Conservation (phyloP, 2,329 filamentous ascomycete species). For the Aureobasidium sp. region DNA sequence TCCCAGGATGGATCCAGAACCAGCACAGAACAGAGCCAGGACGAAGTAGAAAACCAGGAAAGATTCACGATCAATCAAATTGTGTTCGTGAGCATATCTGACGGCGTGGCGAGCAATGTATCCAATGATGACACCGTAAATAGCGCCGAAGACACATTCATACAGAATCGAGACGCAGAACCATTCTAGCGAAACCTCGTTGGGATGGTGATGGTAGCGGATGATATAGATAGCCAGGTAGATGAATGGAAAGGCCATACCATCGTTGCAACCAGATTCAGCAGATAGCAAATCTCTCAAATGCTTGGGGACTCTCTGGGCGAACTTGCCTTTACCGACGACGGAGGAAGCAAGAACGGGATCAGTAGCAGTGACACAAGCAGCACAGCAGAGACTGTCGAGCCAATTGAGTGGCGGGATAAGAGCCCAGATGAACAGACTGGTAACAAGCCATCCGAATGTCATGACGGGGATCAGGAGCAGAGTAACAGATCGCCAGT, state of each 20-base stretch:
- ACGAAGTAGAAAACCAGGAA: slow-evolving; percentile 99
- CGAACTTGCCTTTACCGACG: slow-evolving; percentile 97
- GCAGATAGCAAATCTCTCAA: slow-evolving; percentile 88
- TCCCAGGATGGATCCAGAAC: slow-evolving; percentile 83
- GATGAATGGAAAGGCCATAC: slow-evolving; percentile 98
- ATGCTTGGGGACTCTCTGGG: slow-evolving; percentile 95
- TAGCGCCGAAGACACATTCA: slow-evolving; percentile 86
- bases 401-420: slow-evolving; percentile 71
- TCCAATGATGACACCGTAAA: slow-evolving; percentile 81
- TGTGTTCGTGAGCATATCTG: slow-evolving; percentile 73
- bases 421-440: slow-evolving; percentile 92
- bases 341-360: slow-evolving; percentile 95
- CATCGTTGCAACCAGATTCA: slow-evolving; percentile 97
- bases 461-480: slow-evolving; percentile 95
- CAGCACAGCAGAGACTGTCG: slow-evolving; percentile 77
- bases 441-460: slow-evolving; percentile 87
- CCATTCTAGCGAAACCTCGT: slow-evolving; percentile 73
- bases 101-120: slow-evolving; percentile 89
- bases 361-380: slow-evolving; percentile 95
- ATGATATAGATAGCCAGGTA: slow-evolving; percentile 90
- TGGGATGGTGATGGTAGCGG: slow-evolving; percentile 63
- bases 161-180: slow-evolving; percentile 86
- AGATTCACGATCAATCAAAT: slow-evolving; percentile 90
- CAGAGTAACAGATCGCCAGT: slow-evolving; percentile 88
- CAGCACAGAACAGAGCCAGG: slow-evolving; percentile 88